These are phyloP conservation scores for Lactifluus volemus DNA, from an alignment of 768 basidiomycete species.

Conservation along the genomic window DNA sequence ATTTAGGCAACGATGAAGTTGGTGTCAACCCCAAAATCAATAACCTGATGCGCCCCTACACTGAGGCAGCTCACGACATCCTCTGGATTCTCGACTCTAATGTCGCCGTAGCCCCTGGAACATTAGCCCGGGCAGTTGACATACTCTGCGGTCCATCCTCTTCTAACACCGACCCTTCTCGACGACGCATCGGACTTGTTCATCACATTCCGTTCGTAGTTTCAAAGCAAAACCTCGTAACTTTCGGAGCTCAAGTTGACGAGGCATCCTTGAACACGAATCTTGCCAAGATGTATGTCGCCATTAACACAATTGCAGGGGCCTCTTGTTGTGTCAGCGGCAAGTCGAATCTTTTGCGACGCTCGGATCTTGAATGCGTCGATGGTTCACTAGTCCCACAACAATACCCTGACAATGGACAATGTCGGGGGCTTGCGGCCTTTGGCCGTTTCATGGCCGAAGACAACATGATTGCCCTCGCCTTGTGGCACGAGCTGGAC, in stretches of 20 bases:
- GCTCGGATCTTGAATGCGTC: slow-evolving; percentile 75
- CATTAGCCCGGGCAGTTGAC: slow-evolving; percentile 80
- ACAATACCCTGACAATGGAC: slow-evolving; percentile 22
- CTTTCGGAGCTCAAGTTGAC: slow-evolving; percentile 78
- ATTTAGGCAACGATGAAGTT: slow-evolving; percentile 66
- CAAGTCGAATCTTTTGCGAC: slow-evolving; percentile 90
- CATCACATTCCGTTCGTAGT: slow-evolving; percentile 94
- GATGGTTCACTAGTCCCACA: slow-evolving; percentile 52
- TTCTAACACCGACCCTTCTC: slow-evolving; percentile 25
- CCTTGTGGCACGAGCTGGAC: slow-evolving; percentile 89
- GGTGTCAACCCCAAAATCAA: slow-evolving; percentile 98
- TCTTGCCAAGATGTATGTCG: slow-evolving; percentile 97
- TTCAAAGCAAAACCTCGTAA: slow-evolving; percentile 42
- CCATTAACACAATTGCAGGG: slow-evolving; percentile 79
- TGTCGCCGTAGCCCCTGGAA: slow-evolving; percentile 65
- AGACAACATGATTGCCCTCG: slow-evolving; percentile 93
- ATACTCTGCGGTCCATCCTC: slow-evolving; percentile 44
- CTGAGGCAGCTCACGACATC: slow-evolving; percentile 75
- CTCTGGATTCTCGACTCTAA: slow-evolving; percentile 99
- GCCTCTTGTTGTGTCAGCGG: slow-evolving; percentile 91
- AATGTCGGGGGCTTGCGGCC: slow-evolving; percentile 52
- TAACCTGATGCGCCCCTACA: slow-evolving; percentile 84
- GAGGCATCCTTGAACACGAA: slow-evolving; percentile 95
- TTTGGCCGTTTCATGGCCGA: slow-evolving; percentile 91
- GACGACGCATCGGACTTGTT: slow-evolving; percentile 65